Conservation (phyloP, 2,329 filamentous ascomycete species). For the Phaeosphaeriaceae sp. region DNA sequence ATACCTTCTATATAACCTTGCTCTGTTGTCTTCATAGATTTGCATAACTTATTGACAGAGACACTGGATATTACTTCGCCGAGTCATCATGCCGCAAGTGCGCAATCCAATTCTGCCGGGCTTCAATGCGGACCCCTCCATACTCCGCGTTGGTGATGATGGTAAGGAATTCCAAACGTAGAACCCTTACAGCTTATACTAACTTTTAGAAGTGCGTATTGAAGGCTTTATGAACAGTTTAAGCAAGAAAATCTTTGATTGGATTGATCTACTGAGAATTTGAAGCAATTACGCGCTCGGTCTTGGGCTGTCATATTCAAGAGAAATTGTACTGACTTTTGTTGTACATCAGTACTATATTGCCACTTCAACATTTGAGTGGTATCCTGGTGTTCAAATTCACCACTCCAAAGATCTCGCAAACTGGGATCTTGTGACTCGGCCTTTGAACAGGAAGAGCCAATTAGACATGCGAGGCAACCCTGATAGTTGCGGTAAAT, state of each 20-base stretch:
- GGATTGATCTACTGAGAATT: too few species aligned
- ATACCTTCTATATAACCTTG: too few species aligned
- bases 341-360: constrained; percentile 56
- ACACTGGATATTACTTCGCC: constrained; percentile 4
- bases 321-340: background rate
- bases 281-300: too few species aligned
- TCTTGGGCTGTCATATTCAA: background rate
- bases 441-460: constrained; percentile 58
- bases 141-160: constrained; percentile 56
- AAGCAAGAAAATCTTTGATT: too few species aligned
- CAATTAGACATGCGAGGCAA: constrained; percentile 61
- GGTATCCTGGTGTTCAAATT: constrained; percentile 61
- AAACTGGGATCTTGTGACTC: constrained; percentile 60
- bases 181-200: background rate
- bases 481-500: constrained; percentile 58
- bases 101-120: constrained; percentile 63
- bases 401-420: constrained; percentile 63
- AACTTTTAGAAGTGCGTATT: constrained; percentile 9
- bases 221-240: background rate
- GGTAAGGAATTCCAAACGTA: constrained; percentile 9
- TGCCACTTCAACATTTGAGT: constrained; percentile 68
- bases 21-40: background rate
- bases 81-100: constrained; percentile 39
- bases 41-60: background rate
- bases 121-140: constrained; percentile 68